phyloP scores from a whole-genome alignment of 2,329 filamentous ascomycete species.

The Xylariaceae sp. region DNA sequence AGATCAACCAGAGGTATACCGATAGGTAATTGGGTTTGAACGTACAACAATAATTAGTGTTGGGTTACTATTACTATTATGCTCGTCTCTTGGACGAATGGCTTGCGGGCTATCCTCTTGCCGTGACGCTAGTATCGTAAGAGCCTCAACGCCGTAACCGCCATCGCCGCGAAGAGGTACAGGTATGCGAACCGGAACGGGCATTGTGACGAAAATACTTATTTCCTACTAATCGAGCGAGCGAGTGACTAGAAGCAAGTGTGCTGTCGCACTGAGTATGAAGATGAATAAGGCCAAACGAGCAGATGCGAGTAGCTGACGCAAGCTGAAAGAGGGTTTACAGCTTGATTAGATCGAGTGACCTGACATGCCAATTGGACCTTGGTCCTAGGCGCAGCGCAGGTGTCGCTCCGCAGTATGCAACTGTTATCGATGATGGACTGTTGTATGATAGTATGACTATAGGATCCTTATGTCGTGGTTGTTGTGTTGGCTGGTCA shows the following conservation, averaged over 20 bases:
- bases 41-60: conserved; percentile 27
- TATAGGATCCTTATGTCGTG: not conserved
- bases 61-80: not conserved
- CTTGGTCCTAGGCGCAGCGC: conserved; percentile 9
- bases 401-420: not conserved
- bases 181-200: conserved; percentile 36
- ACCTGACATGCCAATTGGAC: conserved; percentile 22
- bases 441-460: not conserved
- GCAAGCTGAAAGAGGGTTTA: conserved; percentile 14
- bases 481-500: not conserved
- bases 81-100: not conserved
- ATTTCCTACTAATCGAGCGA: conserved; percentile 22
- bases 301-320: conserved; percentile 6
- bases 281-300: not conserved
- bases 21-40: not conserved
- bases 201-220: conserved; percentile 30
- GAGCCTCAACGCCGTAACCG: conserved; percentile 9
- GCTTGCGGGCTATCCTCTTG: not conserved
- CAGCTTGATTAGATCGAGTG: not conserved
- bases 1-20: not conserved
- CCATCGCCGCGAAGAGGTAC: conserved; percentile 26
- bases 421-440: not conserved
- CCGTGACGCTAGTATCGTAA: conserved; percentile 9
- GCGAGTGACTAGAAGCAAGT: conserved; percentile 26
- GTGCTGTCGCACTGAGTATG: not conserved